Evolutionary conservation across 2,329 filamentous ascomycete species (phyloP).

Genomic region (Pyrenophora teres): DNA sequence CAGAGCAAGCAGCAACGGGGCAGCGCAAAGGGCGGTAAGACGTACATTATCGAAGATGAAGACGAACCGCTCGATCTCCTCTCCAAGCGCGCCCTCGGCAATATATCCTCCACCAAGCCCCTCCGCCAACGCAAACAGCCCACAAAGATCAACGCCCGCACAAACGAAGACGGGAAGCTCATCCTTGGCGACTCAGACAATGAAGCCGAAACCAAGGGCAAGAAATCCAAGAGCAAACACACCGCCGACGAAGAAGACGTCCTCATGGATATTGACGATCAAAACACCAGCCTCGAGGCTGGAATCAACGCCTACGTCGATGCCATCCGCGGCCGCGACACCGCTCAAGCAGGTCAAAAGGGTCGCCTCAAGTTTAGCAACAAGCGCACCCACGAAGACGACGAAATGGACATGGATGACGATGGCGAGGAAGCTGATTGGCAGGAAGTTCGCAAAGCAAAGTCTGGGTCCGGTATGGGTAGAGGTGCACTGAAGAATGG

Average conservation of each 20-base stretch:
- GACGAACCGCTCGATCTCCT: constrained; percentile 94
- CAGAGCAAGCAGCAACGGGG: constrained; percentile 34
- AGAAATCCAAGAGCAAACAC: constrained; percentile 39
- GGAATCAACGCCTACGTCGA: constrained; percentile 66
- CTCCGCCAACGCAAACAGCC: constrained; percentile 62
- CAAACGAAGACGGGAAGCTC: constrained; percentile 78
- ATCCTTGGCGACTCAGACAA: constrained; percentile 65
- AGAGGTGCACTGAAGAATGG: constrained; percentile 29
- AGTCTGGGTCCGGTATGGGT: constrained; percentile 38
- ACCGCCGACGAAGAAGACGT: constrained; percentile 50
- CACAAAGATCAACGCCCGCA: constrained; percentile 51
- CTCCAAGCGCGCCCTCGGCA: constrained; percentile 84
- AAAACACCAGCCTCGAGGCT: constrained; percentile 51
- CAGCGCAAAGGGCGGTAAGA: constrained; percentile 58
- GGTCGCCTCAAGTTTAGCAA: constrained; percentile 66
- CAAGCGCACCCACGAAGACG: constrained; percentile 50
- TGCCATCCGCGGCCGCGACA: constrained; percentile 64
- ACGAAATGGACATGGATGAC: constrained; percentile 55
- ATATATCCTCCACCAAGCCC: constrained; percentile 90
- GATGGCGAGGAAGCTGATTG: constrained; percentile 43
- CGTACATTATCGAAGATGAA: constrained; percentile 92
- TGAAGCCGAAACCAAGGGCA: constrained; percentile 32
- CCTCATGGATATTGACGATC: constrained; percentile 64
- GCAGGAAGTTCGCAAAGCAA: constrained; percentile 45
- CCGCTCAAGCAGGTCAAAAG: constrained; percentile 61